A percentile compares a stretch with the other conserved stretches of the same genome.
phyloP scores from a whole-genome alignment of 495 filamentous ascomycete species.

The Tuber calosporum region DNA sequence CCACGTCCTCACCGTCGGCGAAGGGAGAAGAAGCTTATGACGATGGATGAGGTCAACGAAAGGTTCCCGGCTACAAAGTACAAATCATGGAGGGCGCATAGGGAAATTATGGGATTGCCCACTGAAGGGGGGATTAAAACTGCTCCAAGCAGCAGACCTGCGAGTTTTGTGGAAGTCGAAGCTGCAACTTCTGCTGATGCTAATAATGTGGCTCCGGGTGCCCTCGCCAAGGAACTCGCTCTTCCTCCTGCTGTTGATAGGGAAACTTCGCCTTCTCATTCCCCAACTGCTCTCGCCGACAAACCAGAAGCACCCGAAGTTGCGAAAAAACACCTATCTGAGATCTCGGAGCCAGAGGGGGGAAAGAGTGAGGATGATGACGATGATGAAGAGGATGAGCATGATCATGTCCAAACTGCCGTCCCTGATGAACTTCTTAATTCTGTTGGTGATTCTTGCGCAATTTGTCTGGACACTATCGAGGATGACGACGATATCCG shows the following conservation, averaged over 20 bases:
- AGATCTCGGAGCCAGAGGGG: conserved; percentile 34
- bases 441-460: conserved; percentile 88
- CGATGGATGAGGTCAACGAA: conserved; percentile 96
- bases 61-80: conserved; percentile 94
- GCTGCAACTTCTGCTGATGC: conserved; percentile 41
- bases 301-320: conserved; percentile 35
- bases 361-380: conserved; percentile 46
- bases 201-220: conserved; percentile 15
- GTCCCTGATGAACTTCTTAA: conserved; percentile 74
- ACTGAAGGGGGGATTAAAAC: conserved; percentile 77
- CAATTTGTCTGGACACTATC: conserved; percentile 88
- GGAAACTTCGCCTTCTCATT: conserved; percentile 16
- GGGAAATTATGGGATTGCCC: conserved; percentile 75
- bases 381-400: conserved; percentile 68
- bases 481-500: conserved; percentile 95
- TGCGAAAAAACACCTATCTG: conserved; percentile 33
- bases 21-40: conserved; percentile 95
- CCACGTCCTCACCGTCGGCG: conserved; percentile 71
- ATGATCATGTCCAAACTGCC: conserved; percentile 75
- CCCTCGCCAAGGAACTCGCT: conserved; percentile 4
- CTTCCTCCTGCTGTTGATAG: conserved; percentile 15
- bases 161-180: conserved; percentile 59
- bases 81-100: conserved; percentile 81
- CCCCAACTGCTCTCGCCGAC: conserved; percentile 11
- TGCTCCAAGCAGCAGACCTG: conserved; percentile 57